Percentiles rank a stretch among this genome's conserved stretches.
phyloP scores from a whole-genome alignment of 2,329 filamentous ascomycete genomes.

The Emergomyces africanus region DNA sequence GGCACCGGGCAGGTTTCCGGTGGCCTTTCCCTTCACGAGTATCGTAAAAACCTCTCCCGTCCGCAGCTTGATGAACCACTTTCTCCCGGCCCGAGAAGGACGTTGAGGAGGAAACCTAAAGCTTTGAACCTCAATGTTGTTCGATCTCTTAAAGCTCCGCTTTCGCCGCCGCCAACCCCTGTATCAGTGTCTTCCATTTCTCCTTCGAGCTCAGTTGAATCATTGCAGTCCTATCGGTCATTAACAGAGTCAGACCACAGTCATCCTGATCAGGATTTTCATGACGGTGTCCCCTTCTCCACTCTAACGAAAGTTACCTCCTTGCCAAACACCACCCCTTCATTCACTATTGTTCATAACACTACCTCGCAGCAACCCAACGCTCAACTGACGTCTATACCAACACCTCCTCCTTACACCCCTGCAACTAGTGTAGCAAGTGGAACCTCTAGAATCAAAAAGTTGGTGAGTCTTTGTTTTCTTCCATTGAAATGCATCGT shows the following conservation, averaged over 20 bases:
- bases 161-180: conserved; percentile 9
- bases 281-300: background rate
- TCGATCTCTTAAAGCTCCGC: conserved; percentile 5
- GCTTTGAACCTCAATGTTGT: conserved; percentile 9
- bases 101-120: conserved; percentile 11
- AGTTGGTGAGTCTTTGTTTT: conserved; percentile 7
- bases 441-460: background rate
- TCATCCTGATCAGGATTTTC: background rate
- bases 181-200: background rate
- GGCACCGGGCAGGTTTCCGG: background rate
- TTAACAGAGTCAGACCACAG: background rate
- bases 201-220: background rate
- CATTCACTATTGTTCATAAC: background rate
- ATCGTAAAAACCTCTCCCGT: conserved; percentile 11
- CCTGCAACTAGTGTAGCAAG: background rate
- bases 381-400: background rate
- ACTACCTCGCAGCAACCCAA: background rate
- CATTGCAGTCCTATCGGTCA: background rate
- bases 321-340: background rate
- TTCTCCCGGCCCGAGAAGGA: conserved; percentile 5
- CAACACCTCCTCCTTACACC: background rate
- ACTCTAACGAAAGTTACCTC: background rate
- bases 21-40: conserved; percentile 11
- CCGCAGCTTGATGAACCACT: conserved; percentile 1
- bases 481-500: background rate